These are phyloP conservation scores for Fonsecaea pedrosoi DNA, from an alignment of 2,329 filamentous ascomycete species.

Conservation along the genomic window DNA sequence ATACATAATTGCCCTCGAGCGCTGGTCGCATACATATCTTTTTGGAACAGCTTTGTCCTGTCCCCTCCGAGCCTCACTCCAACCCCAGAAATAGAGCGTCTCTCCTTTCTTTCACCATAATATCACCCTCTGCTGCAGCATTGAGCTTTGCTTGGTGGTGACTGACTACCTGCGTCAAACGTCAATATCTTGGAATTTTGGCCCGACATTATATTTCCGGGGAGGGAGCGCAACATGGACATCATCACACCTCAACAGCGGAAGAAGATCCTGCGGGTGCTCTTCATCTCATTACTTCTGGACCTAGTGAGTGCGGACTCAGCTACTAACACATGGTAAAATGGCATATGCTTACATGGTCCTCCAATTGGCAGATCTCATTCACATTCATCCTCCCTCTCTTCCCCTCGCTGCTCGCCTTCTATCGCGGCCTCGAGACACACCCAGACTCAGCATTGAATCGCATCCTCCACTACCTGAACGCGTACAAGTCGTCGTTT, in stretches of 20 bases:
- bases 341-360: constrained; percentile 9
- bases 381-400: constrained; percentile 98
- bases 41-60: not conserved
- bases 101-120: not conserved
- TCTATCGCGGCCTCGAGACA: constrained; percentile 85
- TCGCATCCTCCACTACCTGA: constrained; percentile 79
- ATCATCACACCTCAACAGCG: constrained; percentile 56
- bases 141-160: not conserved
- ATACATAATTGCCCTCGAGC: not conserved
- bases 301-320: constrained; percentile 71
- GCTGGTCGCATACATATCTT: constrained; percentile 11
- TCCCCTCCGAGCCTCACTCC: too few relatives aligned
- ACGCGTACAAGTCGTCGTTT: constrained; percentile 94
- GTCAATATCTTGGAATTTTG: not conserved
- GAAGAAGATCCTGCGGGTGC: constrained; percentile 82
- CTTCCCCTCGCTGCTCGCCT: constrained; percentile 92
- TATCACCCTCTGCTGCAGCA: not conserved
- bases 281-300: constrained; percentile 86
- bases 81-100: not conserved
- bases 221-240: constrained; percentile 40
- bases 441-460: constrained; percentile 72
- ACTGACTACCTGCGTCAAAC: too few relatives aligned
- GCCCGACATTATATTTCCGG: not conserved
- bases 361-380: constrained; percentile 70
- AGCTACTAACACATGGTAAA: not conserved